Conservation (phyloP, 257 asterid genomes). For the Petrea volubilis region DNA sequence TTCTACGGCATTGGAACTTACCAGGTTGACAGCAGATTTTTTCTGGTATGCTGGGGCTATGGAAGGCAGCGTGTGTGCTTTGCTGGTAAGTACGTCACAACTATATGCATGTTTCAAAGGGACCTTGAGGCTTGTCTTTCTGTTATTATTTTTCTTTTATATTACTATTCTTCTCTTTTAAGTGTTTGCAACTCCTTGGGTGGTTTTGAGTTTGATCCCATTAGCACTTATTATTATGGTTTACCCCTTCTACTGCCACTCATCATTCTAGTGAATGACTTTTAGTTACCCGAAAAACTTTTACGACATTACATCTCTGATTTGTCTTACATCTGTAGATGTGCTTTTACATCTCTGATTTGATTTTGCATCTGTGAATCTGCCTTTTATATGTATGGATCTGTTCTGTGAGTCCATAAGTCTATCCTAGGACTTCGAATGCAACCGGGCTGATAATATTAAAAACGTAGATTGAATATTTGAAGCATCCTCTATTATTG, state of each 20-base stretch:
- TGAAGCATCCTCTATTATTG: background rate
- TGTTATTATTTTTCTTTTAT: background rate
- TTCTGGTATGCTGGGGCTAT: constrained; percentile 99
- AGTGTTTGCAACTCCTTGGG: background rate
- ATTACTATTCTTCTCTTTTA: background rate
- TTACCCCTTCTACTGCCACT: background rate
- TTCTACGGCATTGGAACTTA: constrained; percentile 86
- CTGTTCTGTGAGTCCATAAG: background rate
- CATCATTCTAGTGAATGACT: background rate
- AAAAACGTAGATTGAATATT: background rate
- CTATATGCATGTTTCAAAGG: background rate
- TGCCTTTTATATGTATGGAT: background rate
- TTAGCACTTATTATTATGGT: constrained; percentile 3
- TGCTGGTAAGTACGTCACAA: constrained; percentile 66
- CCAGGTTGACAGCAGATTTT: constrained; percentile 92
- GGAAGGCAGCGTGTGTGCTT: constrained; percentile 98
- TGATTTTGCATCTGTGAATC: no score
- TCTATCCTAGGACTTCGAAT: constrained; percentile 5
- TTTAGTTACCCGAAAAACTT: background rate
- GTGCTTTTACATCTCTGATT: no score
- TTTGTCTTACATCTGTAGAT: no score
- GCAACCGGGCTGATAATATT: background rate
- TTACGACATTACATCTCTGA: background rate
- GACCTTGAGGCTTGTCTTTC: constrained; percentile 2
- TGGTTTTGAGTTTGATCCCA: background rate